A percentile compares a stretch with the other conserved stretches of the same genome.
Evolutionary conservation across 208 protist species (phyloP).

Genomic region (Leishmania gerbilli): DNA sequence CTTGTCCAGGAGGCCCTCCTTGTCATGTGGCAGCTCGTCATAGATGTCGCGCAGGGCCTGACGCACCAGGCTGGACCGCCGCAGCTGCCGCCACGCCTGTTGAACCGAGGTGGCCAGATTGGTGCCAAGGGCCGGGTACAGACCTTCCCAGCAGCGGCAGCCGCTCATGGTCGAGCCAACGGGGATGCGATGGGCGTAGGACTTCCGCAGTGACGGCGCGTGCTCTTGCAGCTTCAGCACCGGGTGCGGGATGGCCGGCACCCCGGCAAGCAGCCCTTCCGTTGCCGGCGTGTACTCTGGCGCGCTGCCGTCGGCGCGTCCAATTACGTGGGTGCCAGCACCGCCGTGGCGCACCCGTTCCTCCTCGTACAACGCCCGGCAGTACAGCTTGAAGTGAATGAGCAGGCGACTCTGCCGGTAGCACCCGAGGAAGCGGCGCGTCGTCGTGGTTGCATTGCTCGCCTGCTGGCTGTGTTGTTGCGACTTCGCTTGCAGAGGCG

Average conservation of each 20-base stretch:
- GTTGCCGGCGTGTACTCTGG: slow-evolving; percentile 12
- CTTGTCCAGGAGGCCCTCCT: slow-evolving; percentile 60
- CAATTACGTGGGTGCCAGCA: slow-evolving; percentile 17
- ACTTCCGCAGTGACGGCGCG: slow-evolving; percentile 31
- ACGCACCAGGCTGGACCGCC: slow-evolving; percentile 34
- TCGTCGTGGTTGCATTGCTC: no score
- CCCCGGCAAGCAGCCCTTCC: slow-evolving; percentile 23
- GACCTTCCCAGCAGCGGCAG: slow-evolving; percentile 65
- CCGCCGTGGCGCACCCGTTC: slow-evolving; percentile 31
- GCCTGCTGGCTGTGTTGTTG: neutral
- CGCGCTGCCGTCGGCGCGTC: neutral
- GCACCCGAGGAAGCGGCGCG: slow-evolving; percentile 49
- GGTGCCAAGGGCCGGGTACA: slow-evolving; percentile 43
- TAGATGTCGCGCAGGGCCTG: slow-evolving; percentile 79
- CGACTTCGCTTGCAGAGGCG: neutral
- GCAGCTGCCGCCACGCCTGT: slow-evolving; percentile 24
- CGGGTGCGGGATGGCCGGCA: slow-evolving; percentile 52
- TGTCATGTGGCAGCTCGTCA: slow-evolving; percentile 56
- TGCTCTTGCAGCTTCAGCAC: slow-evolving; percentile 59
- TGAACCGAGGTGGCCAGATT: slow-evolving; percentile 24
- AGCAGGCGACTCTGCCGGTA: slow-evolving; percentile 81
- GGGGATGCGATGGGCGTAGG: slow-evolving; percentile 22
- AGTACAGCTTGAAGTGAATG: slow-evolving; percentile 83
- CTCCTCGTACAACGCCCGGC: slow-evolving; percentile 74
- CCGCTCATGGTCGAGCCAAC: slow-evolving; percentile 35